Base-by-base conservation (phyloP, 148 eudicot genomes). In the Euryodendron excelsum region DNA sequence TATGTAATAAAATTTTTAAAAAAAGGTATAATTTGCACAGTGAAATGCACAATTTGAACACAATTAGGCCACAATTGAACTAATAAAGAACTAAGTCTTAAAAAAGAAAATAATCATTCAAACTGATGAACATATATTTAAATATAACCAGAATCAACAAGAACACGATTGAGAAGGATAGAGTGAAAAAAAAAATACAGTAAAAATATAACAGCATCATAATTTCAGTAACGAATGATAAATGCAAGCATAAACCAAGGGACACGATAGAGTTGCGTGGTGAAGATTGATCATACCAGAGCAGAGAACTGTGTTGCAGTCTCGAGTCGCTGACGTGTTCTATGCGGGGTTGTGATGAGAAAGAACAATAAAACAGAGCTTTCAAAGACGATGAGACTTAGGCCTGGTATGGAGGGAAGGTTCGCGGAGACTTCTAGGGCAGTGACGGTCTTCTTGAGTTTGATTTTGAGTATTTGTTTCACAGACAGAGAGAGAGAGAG, bases 341-440 rank as follows among this genome's bases (percentile, higher is more conserved):
- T 33, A 13, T 20, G 12, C n/a, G n/a, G n/a, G n/a, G n/a, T n/a
- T n/a, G n/a, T n/a, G n/a, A n/a, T n/a, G 73, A 21, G 14, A 21
- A 39, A 36, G 39, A 4, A 8, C 9, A 17, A 30, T 25, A 45
- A 7, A 13, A 3, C 39, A 20, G 44, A 75, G 58, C 25, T 28
- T 13, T 61, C 20, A 75, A 12, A 21, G 58, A 21, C 0, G 21
- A 11, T 7, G 45, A 18, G 6, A 3, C 13, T 45, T 65, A 30
- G 33, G 50, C 23, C 27, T 15, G 33, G 25, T 28, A 50, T 48
- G 60, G 76, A 39, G 48, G 50, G 41, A 74, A 74, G 52, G 33
- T 74, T 59, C 77, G 31, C 2, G 52, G 76, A 73, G 63, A 36
- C 76, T 73, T 73, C 76, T 36, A 56, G 64, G 63, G 64, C 76